A percentile compares a stretch with the other conserved stretches of the same genome.
phyloP scores from a whole-genome alignment of 352 stramenopile species.

The Phytophthora melonis region DNA sequence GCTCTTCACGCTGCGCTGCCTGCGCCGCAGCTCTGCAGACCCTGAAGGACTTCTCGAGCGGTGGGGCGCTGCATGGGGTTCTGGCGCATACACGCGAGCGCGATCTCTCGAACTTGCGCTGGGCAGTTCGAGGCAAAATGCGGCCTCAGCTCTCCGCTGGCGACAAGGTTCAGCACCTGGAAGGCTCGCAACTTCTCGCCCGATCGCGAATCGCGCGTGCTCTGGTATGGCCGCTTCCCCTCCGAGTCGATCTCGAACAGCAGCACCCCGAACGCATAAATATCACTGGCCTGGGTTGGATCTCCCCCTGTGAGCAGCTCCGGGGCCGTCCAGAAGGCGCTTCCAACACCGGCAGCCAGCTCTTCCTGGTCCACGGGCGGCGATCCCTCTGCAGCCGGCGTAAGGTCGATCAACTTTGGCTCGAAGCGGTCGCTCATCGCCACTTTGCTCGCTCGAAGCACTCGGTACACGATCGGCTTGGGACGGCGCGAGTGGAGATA shows the following conservation, averaged over 20 bases:
- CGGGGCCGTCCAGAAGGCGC: constrained; percentile 49
- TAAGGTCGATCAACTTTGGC: constrained; percentile 37
- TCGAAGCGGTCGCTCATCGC: constrained; percentile 32
- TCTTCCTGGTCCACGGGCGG: constrained; percentile 33
- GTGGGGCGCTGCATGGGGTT: constrained; percentile 41
- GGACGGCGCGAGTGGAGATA: constrained; percentile 37
- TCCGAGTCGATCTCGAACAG: constrained; percentile 56
- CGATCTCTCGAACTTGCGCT: constrained; percentile 34
- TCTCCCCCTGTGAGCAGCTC: constrained; percentile 61
- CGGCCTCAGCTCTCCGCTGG: constrained; percentile 41
- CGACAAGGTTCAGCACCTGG: constrained; percentile 46
- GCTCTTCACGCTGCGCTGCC: constrained; percentile 19
- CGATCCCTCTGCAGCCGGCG: constrained; percentile 25
- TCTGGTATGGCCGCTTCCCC: constrained; percentile 37
- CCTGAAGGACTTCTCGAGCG: constrained; percentile 23
- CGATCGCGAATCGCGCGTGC: constrained; percentile 14
- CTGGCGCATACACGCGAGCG: constrained; percentile 43
- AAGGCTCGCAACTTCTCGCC: constrained; percentile 37
- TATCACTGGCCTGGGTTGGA: constrained; percentile 63
- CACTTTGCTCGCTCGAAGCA: constrained; percentile 38
- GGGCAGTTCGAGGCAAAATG: constrained; percentile 44
- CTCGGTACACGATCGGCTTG: constrained; percentile 30
- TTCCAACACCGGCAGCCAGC: constrained; percentile 33
- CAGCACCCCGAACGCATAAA: constrained; percentile 74
- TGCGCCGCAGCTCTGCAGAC: constrained; percentile 18